Base-by-base conservation (phyloP, 768 basidiomycete species). In the Xerocomellus amylosporus region DNA sequence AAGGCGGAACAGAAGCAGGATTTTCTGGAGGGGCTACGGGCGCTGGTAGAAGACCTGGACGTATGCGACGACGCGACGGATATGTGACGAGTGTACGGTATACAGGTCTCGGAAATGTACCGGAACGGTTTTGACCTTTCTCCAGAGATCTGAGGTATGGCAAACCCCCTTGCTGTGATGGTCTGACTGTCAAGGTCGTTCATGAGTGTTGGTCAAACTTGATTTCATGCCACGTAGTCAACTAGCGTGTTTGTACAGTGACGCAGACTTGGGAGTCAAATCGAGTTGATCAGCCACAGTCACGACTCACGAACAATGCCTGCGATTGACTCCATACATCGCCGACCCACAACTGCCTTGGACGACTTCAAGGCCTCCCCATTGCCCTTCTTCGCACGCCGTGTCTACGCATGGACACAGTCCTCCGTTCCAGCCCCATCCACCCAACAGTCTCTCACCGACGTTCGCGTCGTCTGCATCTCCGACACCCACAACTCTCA, bases 401-500 rank as follows among this genome's bases (percentile, higher is more conserved):
- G 55, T 2, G 45, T 60, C 37, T 60, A 55, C 9, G 53, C 58
- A 15, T 63, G 47, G 58, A 63, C 53, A 10, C 50, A 45, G 30
- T 17, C 24, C 5, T 2, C 51, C 24, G 40, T 44, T 1, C 24
- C 33, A 1, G 10, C 10, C 12, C 49, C 49, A 14, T 34, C 45
- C 17, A 15, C 19, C 17, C 20, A 49, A 2, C 51, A 14, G 6
- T 44, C 55, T 10, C 38, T 43, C 24, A 51, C 55, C 2, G 42
- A 49, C 71, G 64, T 76, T 15, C 75, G 69, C 36, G 31, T 76
- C 44, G 71, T 77, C 44, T 71, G 70, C 64, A 68, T 76, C 49
- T 73, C 74, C 8, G 76, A 77, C 46, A 76, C 74, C 8, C 75
- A 74, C 58, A 74, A 68, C 58, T 56, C 60, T 19, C 73, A 73